Evolutionary conservation across 495 filamentous ascomycete genomes (phyloP).

Genomic region (Penicillium riverlandense): DNA sequence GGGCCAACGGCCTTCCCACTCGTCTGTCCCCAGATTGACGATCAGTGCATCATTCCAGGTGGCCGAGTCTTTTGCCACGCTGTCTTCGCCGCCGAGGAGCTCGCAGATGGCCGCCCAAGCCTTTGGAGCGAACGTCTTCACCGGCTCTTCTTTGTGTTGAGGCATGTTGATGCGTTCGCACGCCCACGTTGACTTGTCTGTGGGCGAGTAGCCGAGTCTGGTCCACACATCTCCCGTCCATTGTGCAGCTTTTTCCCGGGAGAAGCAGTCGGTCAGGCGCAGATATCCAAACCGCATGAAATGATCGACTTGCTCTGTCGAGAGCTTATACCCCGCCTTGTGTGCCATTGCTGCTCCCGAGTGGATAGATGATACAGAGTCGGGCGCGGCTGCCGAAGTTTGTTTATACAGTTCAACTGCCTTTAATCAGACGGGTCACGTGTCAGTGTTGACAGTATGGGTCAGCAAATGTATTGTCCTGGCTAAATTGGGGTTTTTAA

Average conservation of each 20-base stretch:
- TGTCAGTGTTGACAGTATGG: too few relatives aligned
- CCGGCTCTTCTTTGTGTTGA: slow-evolving; percentile 43
- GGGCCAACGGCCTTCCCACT: slow-evolving; percentile 43
- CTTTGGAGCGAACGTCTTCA: slow-evolving; percentile 54
- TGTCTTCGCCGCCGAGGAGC: slow-evolving; percentile 60
- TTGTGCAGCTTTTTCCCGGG: slow-evolving; percentile 47
- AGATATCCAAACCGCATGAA: slow-evolving; percentile 63
- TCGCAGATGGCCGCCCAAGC: slow-evolving; percentile 66
- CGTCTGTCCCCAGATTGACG: slow-evolving; percentile 60
- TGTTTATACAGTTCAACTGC: too few relatives aligned
- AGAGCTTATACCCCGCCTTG: slow-evolving; percentile 30
- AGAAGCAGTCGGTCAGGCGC: slow-evolving; percentile 54
- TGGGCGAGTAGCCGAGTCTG: slow-evolving; percentile 57
- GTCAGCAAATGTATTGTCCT: too few relatives aligned
- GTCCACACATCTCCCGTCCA: slow-evolving; percentile 58
- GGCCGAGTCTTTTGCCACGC: slow-evolving; percentile 41
- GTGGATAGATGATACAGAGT: too few relatives aligned
- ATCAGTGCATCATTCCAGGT: slow-evolving; percentile 64
- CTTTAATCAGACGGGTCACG: too few relatives aligned
- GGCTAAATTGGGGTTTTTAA: too few relatives aligned
- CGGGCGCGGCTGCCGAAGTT: too few relatives aligned
- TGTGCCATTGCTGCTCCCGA: background rate
- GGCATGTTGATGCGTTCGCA: slow-evolving; percentile 61
- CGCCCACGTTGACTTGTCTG: slow-evolving; percentile 62
- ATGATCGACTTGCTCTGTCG: slow-evolving; percentile 53